Percentiles rank a stretch among this genome's conserved stretches.
phyloP scores from a whole-genome alignment of 495 filamentous ascomycete species.

The Trichoderma asperelloides region DNA sequence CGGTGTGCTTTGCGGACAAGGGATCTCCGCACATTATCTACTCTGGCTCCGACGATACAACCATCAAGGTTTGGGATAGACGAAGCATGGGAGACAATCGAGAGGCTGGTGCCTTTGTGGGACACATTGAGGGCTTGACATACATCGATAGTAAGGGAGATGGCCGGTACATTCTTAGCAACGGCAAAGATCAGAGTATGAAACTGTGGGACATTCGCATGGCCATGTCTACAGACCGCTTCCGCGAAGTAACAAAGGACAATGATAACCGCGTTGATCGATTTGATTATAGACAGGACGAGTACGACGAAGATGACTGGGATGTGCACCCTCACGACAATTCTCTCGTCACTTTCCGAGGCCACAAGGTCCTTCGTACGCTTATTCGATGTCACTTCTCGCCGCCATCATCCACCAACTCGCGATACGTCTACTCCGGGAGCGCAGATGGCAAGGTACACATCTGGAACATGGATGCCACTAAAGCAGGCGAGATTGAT shows the following conservation, averaged over 20 bases:
- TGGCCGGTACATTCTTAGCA: conserved; percentile 86
- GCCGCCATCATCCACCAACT: conserved; percentile 78
- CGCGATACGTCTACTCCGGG: conserved; percentile 86
- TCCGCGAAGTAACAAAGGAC: conserved; percentile 38
- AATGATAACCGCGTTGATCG: conserved; percentile 46
- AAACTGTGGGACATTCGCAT: conserved; percentile 92
- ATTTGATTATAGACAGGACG: conserved; percentile 80
- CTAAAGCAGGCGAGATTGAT: conserved; percentile 70
- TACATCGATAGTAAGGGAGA: conserved; percentile 97
- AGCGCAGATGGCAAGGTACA: conserved; percentile 82
- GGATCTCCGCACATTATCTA: conserved; percentile 90
- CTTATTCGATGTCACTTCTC: conserved; percentile 95
- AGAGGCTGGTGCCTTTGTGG: conserved; percentile 85
- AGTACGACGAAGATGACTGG: conserved; percentile 61
- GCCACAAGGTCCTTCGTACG: conserved; percentile 79
- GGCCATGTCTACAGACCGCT: conserved; percentile 64
- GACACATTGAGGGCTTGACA: conserved; percentile 89
- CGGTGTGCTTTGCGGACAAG: conserved; percentile 88
- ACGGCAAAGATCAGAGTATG: conserved; percentile 93
- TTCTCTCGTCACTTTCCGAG: conserved; percentile 85
- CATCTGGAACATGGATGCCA: conserved; percentile 91
- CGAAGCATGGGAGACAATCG: conserved; percentile 80
- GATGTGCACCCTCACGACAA: conserved; percentile 77
- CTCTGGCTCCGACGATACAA: conserved; percentile 90
- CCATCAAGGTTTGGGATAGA: conserved; percentile 94